Base-by-base conservation (phyloP, 768 basidiomycete genomes). In the Mycena sanguinolenta region DNA sequence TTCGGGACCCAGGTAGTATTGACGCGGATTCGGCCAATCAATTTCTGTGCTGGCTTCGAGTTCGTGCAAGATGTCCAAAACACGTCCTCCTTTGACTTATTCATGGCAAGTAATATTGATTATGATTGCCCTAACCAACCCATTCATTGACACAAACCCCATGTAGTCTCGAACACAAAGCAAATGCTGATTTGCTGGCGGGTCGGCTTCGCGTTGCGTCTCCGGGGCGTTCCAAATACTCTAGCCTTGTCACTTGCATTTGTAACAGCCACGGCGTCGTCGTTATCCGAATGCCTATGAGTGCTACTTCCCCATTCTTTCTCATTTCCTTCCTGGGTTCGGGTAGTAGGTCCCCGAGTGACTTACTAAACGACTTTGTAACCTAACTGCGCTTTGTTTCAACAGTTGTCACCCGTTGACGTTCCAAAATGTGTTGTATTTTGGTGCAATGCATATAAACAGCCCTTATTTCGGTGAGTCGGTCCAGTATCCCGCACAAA, bases 401-500 rank as follows among this genome's bases (percentile, higher is more conserved):
- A 21, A 46, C n/a, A 46, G 46, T 3, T 50, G 21, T 19, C 44
- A 16, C 49, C 3, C 23, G 4, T 25, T 5, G 49, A 21, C 49
- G 25, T 13, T 50, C 46, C 14, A 27, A 28, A 6, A 30, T n/a
- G 44, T n/a, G 44, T 46, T 9, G 12, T 2, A 0, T 44, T 17
- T 38, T 34, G 38, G 16, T 58, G 58, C 25, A 50, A 21, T 16
- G 36, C 25, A 63, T 63, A 38, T 54, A 54, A 53, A 12, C 27
- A 54, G 2, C 16, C 27, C 38, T 12, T 0, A 25, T 16, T 13
- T 36, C 14, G 34, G 36, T 32, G 19, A 42, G 52, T 38, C 39
- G 19, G 8, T 16, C 14, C 19, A 28, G 36, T 25, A 16, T 50
- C 25, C 42, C 5, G 2, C 1, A 28, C 36, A 27, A 23, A 44